Conservation (phyloP, 192 early-diverging fungal species). For the Coemansia sp. region DNA sequence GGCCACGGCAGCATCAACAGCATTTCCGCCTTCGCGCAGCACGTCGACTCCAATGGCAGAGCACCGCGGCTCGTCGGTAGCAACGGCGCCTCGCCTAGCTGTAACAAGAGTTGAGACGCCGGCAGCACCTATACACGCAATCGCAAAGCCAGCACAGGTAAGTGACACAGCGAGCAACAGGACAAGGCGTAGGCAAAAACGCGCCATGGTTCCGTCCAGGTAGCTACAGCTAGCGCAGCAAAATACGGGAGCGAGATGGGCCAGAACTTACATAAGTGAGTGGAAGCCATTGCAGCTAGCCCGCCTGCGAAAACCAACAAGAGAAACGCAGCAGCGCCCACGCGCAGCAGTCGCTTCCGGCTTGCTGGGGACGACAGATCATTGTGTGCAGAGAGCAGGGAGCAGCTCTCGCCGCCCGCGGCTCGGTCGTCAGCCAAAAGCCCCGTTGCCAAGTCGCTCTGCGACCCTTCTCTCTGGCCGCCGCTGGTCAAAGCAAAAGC, state of each 20-base stretch:
- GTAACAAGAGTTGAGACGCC: constrained; percentile 30
- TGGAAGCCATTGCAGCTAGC: constrained; percentile 1
- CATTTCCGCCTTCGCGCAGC: constrained; percentile 80
- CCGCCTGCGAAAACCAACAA: constrained; percentile 23
- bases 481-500: background rate
- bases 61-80: constrained; percentile 64
- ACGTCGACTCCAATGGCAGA: constrained; percentile 66
- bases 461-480: background rate
- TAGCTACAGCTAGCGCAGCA: too few relatives aligned
- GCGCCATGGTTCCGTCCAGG: too few relatives aligned
- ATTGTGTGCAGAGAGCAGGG: background rate
- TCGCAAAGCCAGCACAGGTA: background rate
- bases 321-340: constrained; percentile 5
- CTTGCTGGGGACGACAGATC: background rate
- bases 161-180: background rate
- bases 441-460: background rate
- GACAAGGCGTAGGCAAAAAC: too few relatives aligned
- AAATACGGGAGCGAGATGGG: too few relatives aligned
- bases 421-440: constrained; percentile 6
- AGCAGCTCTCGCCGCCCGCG: background rate
- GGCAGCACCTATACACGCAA: constrained; percentile 6
- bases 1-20: constrained; percentile 85
- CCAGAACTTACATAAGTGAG: constrained; percentile 16
- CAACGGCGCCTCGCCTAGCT: constrained; percentile 59
- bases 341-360: constrained; percentile 3